Evolutionary conservation across 164 flowering plant genomes (phyloP), one percentile per base, ranked within the genome.

Genomic region (Litsea cubeba): DNA sequence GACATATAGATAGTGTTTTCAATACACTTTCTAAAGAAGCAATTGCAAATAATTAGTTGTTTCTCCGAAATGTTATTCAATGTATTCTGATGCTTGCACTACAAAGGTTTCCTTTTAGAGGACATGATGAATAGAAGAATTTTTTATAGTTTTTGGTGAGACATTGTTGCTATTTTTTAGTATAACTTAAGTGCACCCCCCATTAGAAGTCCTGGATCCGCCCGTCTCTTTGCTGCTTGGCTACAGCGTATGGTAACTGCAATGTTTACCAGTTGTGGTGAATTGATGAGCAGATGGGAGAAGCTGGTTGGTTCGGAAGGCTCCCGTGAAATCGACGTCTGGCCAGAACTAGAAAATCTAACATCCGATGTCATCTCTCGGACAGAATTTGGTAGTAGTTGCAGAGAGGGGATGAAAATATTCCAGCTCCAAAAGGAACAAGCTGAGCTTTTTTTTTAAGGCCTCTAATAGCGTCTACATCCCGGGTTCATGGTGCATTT

Each of bases 361-460:
- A 69, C 72, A 1, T 68, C 58, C 35, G 77, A 75, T 46, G 72
- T 75, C 12, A 75, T 75, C 49, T 75, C 77, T 49, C 71, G 77
- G 32, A 62, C 77, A 24, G 77, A 68, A 5, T 75, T 75, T 60
- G 72, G 77, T 24, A 69, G 77, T 54, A 75, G 50, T 58, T 75
- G 24, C 66, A 50, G 58, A 40, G 77, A 75, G 62, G 77, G 72
- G 23, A 75, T 24, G 23, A 20, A 22, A 20, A 69, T 75, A 58
- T 75, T 75, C 51, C 67, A 60, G 58, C 67, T 75, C 25, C 68
- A 69, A 62, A 23, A 7, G 23, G 77, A 75, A 28, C 77, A 75
- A 57, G 23, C 77, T 23, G 68, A 68, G 54, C 72, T 60, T 49
- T 51, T 58, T 7, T 7, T 5, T 50, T 10, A 4, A 58, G 57